A percentile compares a stretch with the other conserved stretches of the same genome.
These are phyloP conservation scores for Beauveria sp. DNA, from an alignment of 2,329 filamentous ascomycete species.

Conservation along the genomic window DNA sequence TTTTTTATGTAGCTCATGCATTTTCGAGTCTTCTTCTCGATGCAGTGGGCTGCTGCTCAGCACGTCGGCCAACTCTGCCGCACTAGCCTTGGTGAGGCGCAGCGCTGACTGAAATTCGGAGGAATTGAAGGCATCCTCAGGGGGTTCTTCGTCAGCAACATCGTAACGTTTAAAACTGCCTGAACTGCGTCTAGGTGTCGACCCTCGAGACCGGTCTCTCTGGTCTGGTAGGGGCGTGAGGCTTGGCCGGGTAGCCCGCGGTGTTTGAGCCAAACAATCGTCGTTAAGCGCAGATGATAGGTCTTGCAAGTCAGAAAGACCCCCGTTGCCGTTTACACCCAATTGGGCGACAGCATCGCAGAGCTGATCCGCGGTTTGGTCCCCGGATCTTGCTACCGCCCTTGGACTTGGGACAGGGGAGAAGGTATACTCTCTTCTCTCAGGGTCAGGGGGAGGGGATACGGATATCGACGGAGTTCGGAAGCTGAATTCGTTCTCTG, in stretches of 20 bases:
- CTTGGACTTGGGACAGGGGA: neutral
- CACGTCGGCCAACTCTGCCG: slow-evolving; percentile 22
- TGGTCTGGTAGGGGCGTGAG: neutral
- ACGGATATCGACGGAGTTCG: neutral
- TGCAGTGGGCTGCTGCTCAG: slow-evolving; percentile 29
- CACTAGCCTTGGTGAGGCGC: slow-evolving; percentile 24
- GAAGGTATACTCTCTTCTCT: neutral
- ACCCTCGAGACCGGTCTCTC: neutral
- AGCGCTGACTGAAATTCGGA: slow-evolving; percentile 28
- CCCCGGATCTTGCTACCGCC: neutral
- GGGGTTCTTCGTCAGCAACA: slow-evolving; percentile 25
- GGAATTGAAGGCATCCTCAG: slow-evolving; percentile 28
- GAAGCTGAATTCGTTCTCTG: neutral
- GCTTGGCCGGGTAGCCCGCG: neutral
- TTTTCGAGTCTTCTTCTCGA: slow-evolving; percentile 30
- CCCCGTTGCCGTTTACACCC: neutral
- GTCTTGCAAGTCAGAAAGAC: neutral
- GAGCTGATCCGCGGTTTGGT: neutral
- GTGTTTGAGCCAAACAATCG: neutral
- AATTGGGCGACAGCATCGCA: neutral
- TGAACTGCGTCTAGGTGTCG: neutral
- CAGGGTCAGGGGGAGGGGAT: neutral
- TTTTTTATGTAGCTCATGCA: slow-evolving; percentile 26
- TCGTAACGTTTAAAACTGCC: slow-evolving; percentile 3
- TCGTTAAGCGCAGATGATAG: neutral